Conservation (phyloP, 208 protist species). For the Trypanosoma avium region DNA sequence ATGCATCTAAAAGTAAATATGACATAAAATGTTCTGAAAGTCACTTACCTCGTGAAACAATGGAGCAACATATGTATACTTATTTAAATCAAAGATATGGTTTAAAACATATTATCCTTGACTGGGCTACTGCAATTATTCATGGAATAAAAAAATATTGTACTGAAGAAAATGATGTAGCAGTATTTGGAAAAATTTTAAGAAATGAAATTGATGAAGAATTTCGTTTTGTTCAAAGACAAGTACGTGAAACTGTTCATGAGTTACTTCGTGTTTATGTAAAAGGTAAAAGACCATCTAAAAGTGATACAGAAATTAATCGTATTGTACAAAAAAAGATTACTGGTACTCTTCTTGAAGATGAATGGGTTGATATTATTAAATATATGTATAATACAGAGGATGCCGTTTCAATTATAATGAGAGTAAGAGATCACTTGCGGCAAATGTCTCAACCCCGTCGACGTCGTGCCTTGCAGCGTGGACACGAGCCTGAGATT, state of each 20-base stretch:
- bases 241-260: conserved; percentile 80
- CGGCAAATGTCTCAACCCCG: conserved; percentile 34
- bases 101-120: conserved; percentile 78
- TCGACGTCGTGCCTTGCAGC: conserved; percentile 24
- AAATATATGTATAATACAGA: conserved; percentile 90
- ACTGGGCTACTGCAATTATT: conserved; percentile 78
- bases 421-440: conserved; percentile 52
- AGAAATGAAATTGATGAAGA: conserved; percentile 93
- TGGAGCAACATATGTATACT: conserved; percentile 94
- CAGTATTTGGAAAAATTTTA: conserved; percentile 90
- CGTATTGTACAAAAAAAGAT: conserved; percentile 50
- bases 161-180: conserved; percentile 85
- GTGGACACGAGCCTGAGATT: conserved; percentile 1
- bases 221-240: conserved; percentile 87
- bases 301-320: conserved; percentile 54
- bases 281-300: conserved; percentile 46
- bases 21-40: conserved; percentile 79
- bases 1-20: conserved; percentile 86
- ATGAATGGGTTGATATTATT: conserved; percentile 83
- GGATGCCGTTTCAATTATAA: conserved; percentile 64
- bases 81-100: conserved; percentile 91
- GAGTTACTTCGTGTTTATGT: conserved; percentile 79
- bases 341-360: conserved; percentile 49
- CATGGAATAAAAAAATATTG: conserved; percentile 68
- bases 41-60: conserved; percentile 83